These are phyloP conservation scores for Jamesozyma rosinii DNA, from an alignment of 805 yeast species.

Conservation along the genomic window DNA sequence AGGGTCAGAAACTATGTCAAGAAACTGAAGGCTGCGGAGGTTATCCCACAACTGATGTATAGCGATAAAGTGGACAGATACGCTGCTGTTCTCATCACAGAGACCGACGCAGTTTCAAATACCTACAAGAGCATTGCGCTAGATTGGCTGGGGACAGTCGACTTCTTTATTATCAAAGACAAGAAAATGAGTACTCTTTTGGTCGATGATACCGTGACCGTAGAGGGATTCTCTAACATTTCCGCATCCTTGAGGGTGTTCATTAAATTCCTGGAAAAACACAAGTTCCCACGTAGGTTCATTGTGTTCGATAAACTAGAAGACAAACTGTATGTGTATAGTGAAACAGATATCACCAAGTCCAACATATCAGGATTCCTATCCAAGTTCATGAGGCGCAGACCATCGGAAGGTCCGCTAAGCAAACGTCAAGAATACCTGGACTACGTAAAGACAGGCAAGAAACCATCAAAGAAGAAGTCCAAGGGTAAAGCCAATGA, in stretches of 20 bases:
- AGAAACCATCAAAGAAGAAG: conserved; percentile 4
- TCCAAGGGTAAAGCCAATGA: conserved; percentile 1
- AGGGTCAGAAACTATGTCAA: conserved; percentile 60
- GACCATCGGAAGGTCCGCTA: conserved; percentile 30
- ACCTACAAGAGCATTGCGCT: conserved; percentile 57
- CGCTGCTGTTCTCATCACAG: conserved; percentile 46
- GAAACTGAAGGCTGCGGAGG: conserved; percentile 34
- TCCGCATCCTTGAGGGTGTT: conserved; percentile 11
- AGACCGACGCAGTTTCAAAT: conserved; percentile 42
- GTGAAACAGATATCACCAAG: conserved; percentile 18
- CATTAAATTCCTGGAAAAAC: conserved; percentile 9
- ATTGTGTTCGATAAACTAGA: conserved; percentile 17
- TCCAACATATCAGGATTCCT: conserved; percentile 19
- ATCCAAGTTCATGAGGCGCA: conserved; percentile 6
- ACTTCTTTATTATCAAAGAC: conserved; percentile 38
- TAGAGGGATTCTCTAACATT: conserved; percentile 18
- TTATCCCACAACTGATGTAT: conserved; percentile 22
- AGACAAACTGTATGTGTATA: conserved; percentile 14
- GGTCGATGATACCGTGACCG: conserved; percentile 2
- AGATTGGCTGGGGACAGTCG: conserved; percentile 48
- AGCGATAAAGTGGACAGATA: conserved; percentile 14
- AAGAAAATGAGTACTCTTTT: conserved; percentile 16
- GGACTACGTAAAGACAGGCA: conserved; percentile 15
- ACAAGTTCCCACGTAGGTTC: conserved; percentile 12
- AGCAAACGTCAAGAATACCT: conserved; percentile 21